Evolutionary conservation across 2,329 filamentous ascomycete genomes (phyloP).

Genomic region (Cryphonectria naterciae): DNA sequence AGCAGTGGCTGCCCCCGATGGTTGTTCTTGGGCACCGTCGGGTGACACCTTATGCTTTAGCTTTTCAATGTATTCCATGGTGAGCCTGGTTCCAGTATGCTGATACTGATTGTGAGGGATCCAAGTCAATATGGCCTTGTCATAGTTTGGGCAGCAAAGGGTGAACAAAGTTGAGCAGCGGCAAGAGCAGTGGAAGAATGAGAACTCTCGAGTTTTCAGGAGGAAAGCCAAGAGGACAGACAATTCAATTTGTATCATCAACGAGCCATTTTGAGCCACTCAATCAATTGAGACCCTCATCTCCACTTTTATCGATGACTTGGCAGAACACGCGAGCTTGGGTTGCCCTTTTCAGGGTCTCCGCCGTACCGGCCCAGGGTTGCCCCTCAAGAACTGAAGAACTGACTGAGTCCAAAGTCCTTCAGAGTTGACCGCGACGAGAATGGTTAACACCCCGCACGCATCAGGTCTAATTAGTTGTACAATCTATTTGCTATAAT

Average conservation of each 20-base stretch:
- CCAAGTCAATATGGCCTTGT: not conserved
- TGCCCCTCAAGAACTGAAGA: not conserved
- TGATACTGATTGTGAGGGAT: not conserved
- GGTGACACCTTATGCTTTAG: not conserved
- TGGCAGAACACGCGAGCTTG: slow-evolving; percentile 4
- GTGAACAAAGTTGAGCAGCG: not conserved
- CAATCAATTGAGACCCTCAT: not conserved
- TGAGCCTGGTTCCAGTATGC: not conserved
- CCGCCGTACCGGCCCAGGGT: not conserved
- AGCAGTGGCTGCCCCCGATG: not conserved
- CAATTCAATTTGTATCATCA: not conserved
- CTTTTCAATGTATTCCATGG: not conserved
- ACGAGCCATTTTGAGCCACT: not conserved
- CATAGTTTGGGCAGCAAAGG: not conserved
- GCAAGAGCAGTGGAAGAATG: not conserved
- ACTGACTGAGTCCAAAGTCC: not conserved
- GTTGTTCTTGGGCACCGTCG: not conserved
- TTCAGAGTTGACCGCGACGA: not conserved
- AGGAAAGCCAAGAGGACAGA: slow-evolving; percentile 2
- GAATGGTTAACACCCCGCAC: not conserved
- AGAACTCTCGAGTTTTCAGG: not conserved
- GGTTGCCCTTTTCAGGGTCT: not conserved
- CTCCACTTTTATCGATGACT: slow-evolving; percentile 8
- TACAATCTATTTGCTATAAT: not conserved
- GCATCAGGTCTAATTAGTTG: not conserved